Percentiles rank a stretch among this genome's conserved stretches.
Conservation (phyloP, 2,329 filamentous ascomycete species). For the Alternaria longipes region DNA sequence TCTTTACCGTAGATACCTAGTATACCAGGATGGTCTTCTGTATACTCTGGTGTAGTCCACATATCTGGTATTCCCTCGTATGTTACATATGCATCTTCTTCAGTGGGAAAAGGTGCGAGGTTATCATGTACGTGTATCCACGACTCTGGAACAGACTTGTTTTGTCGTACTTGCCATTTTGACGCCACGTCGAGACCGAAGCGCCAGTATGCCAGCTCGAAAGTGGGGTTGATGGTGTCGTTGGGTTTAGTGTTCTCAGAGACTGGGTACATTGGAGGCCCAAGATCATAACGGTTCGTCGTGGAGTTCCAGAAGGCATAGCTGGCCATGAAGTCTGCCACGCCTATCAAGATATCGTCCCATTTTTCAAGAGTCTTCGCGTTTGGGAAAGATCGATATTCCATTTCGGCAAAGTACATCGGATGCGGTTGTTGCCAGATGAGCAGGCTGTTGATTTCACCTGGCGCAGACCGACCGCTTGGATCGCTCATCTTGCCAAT, state of each 20-base stretch:
- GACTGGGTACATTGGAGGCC: conserved; percentile 62
- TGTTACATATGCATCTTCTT: conserved; percentile 62
- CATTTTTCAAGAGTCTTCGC: conserved; percentile 60
- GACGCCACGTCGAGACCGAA: conserved; percentile 66
- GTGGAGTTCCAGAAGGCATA: conserved; percentile 65
- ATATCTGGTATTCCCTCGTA: conserved; percentile 61
- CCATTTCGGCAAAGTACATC: conserved; percentile 67
- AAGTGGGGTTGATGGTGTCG: conserved; percentile 65
- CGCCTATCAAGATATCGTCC: conserved; percentile 61
- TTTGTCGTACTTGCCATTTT: conserved; percentile 62
- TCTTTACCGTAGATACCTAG: conserved; percentile 37
- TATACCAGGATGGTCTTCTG: conserved; percentile 46
- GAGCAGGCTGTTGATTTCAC: conserved; percentile 68
- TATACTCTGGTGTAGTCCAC: conserved; percentile 40
- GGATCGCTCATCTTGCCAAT: conserved; percentile 68
- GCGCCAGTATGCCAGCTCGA: conserved; percentile 69
- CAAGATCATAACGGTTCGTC: conserved; percentile 63
- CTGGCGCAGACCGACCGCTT: conserved; percentile 64
- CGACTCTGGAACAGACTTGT: conserved; percentile 52
- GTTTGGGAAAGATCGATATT: conserved; percentile 60
- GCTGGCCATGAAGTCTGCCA: conserved; percentile 68
- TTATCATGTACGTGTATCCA: conserved; percentile 62
- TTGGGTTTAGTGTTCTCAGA: conserved; percentile 69
- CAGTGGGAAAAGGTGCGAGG: conserved; percentile 63
- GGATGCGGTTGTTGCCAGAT: conserved; percentile 71